Base-by-base conservation (phyloP, 208 protist species). In the Leptomonas seymouri region DNA sequence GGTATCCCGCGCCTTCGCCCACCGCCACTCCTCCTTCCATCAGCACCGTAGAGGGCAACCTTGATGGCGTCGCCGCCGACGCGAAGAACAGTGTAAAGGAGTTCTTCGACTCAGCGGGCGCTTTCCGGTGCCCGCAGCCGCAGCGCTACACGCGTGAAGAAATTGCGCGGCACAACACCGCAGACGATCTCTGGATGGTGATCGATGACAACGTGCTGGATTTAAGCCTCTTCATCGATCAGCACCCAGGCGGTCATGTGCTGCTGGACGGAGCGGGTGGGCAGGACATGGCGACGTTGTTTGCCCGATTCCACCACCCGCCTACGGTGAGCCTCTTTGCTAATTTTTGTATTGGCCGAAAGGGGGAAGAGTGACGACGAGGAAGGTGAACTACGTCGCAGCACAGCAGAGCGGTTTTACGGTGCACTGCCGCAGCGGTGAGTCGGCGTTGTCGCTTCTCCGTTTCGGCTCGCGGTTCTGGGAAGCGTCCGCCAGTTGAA, bases 181-280 rank as follows among this genome's bases (percentile, higher is more conserved):
- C 34, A 0, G 59, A 79, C 20, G 86, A 93, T 57, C 61, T 93
- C 44, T 96, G 85, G 85, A 59, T 96, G 21, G 80, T 91, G 14
- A 76, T 96, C 14, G 76, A 93, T 42, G 77, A 76, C 14, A 91
- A 90, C 67, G 88, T 94, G 51, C 66, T 93, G 23, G 76, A 94
- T 61, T 61, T 96, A 34, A 96, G 79, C 56, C 41, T 41, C 3
- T 93, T 93, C 49, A 58, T 84, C 3, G 8, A 28, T 6, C 66
- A 89, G 0, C 90, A 95, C 54, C 90, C 90, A 8, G 90, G 90
- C 27, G 87, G 90, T 0, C 34, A 64, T 3, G 63, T 87, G 31
- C 71, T 95, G 11, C 53, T 93, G 25, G 82, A 86, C 14, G 85
- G 72, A 0, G 85, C 84, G 6, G 84, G 85, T 25, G 86, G 86